Evolutionary conservation across 768 basidiomycete genomes (phyloP), one percentile per base, ranked within the genome.

Genomic region (Mycena floridula): DNA sequence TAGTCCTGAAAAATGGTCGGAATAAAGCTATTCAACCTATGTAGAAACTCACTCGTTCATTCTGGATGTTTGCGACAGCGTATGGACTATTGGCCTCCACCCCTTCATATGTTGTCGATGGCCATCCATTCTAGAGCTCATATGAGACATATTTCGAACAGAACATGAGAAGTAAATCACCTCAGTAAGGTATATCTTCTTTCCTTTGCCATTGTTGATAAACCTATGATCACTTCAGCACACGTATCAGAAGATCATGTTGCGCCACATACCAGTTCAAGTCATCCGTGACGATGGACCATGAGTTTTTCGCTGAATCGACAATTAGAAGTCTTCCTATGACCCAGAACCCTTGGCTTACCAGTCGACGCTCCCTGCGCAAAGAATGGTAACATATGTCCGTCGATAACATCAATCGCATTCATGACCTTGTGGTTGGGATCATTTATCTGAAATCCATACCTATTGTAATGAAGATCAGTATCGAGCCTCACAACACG

Each of bases 171-270:
- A 40, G 18, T 13, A 27, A 44, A 68, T 28, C 30, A 79, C 86
- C 72, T 89, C 74, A 51, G 76, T 81, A 27, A 86, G 67, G 54
- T 83, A 83, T 57, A 87, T 83, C 63, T 89, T 88, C 68, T 87
- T 87, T 9, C 76, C 77, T 25, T 73, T 55, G 4, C 76, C 79
- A 43, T 81, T 70, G n/a, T 66, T 55, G 28, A 81, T 68, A 54
- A 88, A 88, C 32, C 32, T 35, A 7, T 35, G 4, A 18, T 35
- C 32, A 35, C 3, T 13, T 30, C 28, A 4, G 18, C 3, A 15
- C 32, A 35, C 15, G 18, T 7, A 7, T 35, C 13, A 3, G 32
- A 35, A 35, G 32, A 35, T 35, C 15, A 35, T 4, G 18, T 13
- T 3, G 32, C 18, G 7, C 13, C 7, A 15, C 4, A 15, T 35